Percentiles rank a stretch among this genome's conserved stretches.
Evolutionary conservation across 2,329 filamentous ascomycete genomes (phyloP).

Genomic region (Pseudovirgaria hyperparasitica): DNA sequence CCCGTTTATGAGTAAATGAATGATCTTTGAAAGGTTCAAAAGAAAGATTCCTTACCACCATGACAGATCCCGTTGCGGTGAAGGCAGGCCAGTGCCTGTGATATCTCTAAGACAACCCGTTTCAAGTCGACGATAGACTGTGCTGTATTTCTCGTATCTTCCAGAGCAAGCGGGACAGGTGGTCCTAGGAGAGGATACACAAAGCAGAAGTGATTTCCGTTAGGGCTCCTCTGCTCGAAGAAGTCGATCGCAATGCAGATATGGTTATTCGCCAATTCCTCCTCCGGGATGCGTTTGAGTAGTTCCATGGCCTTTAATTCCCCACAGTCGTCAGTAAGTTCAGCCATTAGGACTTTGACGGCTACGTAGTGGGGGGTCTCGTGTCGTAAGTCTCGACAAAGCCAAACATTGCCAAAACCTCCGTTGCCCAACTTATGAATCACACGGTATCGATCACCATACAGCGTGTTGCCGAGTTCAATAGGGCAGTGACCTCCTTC

Average conservation of each 20-base stretch:
- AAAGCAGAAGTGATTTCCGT: constrained; percentile 33
- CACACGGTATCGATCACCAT: constrained; percentile 13
- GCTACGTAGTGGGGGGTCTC: constrained; percentile 16
- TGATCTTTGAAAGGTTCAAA: too few species aligned
- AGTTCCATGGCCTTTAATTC: constrained; percentile 9
- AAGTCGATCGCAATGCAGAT: constrained; percentile 23
- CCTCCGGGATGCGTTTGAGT: constrained; percentile 5
- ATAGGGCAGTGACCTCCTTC: too few species aligned
- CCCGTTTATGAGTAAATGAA: too few species aligned
- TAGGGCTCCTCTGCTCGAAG: constrained; percentile 29
- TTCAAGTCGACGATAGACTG: too few species aligned
- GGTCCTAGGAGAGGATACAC: constrained; percentile 30
- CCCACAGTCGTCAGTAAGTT: constrained; percentile 3
- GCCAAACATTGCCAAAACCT: constrained; percentile 13
- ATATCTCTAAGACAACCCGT: too few species aligned
- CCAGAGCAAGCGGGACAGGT: constrained; percentile 26
- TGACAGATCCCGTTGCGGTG: constrained; percentile 14
- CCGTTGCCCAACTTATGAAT: constrained; percentile 14
- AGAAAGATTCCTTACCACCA: too few species aligned
- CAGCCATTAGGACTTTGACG: constrained; percentile 11
- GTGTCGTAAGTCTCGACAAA: constrained; percentile 9
- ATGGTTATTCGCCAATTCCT: constrained; percentile 11
- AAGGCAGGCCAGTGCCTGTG: constrained; percentile 9
- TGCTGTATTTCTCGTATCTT: too few species aligned
- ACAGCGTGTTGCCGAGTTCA: too few species aligned